Base-by-base conservation (phyloP, 495 filamentous ascomycete genomes). In the Pyrenopolyporus hunteri region DNA sequence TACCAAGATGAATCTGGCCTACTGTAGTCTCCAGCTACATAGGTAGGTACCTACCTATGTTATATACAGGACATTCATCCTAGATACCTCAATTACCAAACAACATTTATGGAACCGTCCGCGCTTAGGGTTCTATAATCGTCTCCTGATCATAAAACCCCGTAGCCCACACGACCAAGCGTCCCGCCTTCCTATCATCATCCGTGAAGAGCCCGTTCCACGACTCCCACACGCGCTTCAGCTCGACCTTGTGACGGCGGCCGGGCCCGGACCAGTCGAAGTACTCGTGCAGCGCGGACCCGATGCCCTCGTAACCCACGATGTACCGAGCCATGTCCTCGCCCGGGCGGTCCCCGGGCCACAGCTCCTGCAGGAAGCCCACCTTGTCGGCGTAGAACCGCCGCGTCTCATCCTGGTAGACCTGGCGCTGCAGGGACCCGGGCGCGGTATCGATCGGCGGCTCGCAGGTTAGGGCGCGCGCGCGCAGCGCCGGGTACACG, bases 401-500 rank as follows among this genome's bases (percentile, higher is more conserved):
- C 64, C 96, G 92, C 14, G 92, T 92, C 78, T 98, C 93, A 66
- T 98, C 93, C 2, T 86, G 70, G 70, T 98, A 98, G 0, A 54
- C 53, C 4, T 72, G 74, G 36, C 90, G 84, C 47, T 84, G 78
- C 1, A 72, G 51, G 6, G 78, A 80, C 19, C 67, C 53, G n/a
- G 75, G 74, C 7, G 66, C 64, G 2, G 92, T 77, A 43, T 84
- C 73, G 40, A 98, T 65, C 0, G 95, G 94, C 11, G 95, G 94
- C 62, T 97, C 92, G 73, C 94, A 98, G 6, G 88, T 88, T 8
- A 98, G 79, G 0, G 94, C 93, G 84, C 93, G 93, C 2, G 92
- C 91, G 51, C 86, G 75, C 22, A 96, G 86, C 37, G 76, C 74
- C 0, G 90, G 83, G 65, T 91, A 82, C 32, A 93, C 79, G 26